Percentiles rank a stretch among this genome's conserved stretches.
Evolutionary conservation across 371 early-diverging fungal species (phyloP).

Genomic region (Syncephalastrum contaminatum): DNA sequence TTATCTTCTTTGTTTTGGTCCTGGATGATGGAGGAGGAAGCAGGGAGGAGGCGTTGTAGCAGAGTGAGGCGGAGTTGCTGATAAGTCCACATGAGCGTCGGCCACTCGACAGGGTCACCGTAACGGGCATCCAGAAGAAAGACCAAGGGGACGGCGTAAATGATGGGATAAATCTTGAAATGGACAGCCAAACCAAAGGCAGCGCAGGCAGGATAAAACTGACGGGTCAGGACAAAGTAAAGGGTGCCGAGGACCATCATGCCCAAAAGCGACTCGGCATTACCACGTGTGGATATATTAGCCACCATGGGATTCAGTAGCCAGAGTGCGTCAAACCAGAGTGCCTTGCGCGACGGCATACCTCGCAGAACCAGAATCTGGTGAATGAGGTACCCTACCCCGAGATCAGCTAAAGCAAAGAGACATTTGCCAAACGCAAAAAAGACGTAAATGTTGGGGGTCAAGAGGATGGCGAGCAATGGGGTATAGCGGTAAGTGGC

Average conservation of each 20-base stretch:
- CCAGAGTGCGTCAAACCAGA: slow-evolving; percentile 70
- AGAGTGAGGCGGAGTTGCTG: slow-evolving; percentile 20
- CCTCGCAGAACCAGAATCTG: slow-evolving; percentile 56
- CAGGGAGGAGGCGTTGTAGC: slow-evolving; percentile 10
- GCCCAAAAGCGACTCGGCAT: slow-evolving; percentile 85
- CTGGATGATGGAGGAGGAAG: background rate
- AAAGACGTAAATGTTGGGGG: slow-evolving; percentile 76
- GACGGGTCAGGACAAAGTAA: slow-evolving; percentile 60
- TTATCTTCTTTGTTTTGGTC: too few species aligned
- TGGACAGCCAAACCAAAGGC: slow-evolving; percentile 93
- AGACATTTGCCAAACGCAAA: slow-evolving; percentile 86
- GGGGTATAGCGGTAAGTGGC: slow-evolving; percentile 98
- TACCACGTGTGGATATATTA: slow-evolving; percentile 94
- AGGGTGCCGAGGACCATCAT: slow-evolving; percentile 76
- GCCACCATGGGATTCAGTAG: slow-evolving; percentile 94
- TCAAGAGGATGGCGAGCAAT: slow-evolving; percentile 79
- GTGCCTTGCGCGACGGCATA: slow-evolving; percentile 47
- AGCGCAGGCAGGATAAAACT: slow-evolving; percentile 59
- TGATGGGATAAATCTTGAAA: slow-evolving; percentile 95
- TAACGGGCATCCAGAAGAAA: slow-evolving; percentile 58
- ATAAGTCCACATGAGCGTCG: slow-evolving; percentile 25
- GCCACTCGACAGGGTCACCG: slow-evolving; percentile 31
- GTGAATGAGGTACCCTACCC: slow-evolving; percentile 71
- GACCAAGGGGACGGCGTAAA: slow-evolving; percentile 83
- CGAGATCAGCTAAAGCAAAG: slow-evolving; percentile 79